Evolutionary conservation across 2,329 filamentous ascomycete species (phyloP).

Genomic region (Bipolaris sorokiniana): DNA sequence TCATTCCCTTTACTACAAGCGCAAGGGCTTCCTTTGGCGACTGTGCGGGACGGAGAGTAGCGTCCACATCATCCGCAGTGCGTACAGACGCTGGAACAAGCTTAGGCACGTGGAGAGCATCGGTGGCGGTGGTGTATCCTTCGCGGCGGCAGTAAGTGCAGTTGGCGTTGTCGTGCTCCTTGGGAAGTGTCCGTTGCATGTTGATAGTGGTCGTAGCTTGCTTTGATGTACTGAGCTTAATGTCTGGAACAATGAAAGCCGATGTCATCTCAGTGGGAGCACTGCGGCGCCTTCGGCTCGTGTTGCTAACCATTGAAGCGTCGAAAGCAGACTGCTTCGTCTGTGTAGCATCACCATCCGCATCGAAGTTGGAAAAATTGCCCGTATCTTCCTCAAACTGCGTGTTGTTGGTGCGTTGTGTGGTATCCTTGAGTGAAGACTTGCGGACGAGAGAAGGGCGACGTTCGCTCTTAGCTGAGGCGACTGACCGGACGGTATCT

Average conservation of each 20-base stretch:
- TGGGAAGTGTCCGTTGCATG: conserved; percentile 34
- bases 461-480: conserved; percentile 48
- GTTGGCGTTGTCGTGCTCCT: conserved; percentile 59
- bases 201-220: conserved; percentile 30
- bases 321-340: conserved; percentile 39
- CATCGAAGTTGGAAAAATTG: conserved; percentile 37
- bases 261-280: conserved; percentile 64
- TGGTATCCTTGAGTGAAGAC: conserved; percentile 61
- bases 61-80: conserved; percentile 61
- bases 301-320: conserved; percentile 56
- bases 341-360: conserved; percentile 36
- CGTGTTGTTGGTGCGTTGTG: conserved; percentile 40
- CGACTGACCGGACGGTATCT: conserved; percentile 49
- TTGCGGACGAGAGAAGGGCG: conserved; percentile 57
- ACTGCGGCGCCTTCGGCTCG: conserved; percentile 58
- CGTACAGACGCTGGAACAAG: conserved; percentile 59
- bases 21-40: conserved; percentile 75
- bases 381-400: conserved; percentile 48
- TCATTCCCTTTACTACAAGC: conserved; percentile 79
- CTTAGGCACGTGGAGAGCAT: conserved; percentile 53
- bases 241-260: conserved; percentile 68
- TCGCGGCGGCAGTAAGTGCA: conserved; percentile 64
- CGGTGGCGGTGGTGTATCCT: conserved; percentile 37
- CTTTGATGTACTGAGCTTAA: conserved; percentile 56
- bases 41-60: conserved; percentile 67